Evolutionary conservation across 768 basidiomycete genomes (phyloP).

Genomic region (Boletus sp.): DNA sequence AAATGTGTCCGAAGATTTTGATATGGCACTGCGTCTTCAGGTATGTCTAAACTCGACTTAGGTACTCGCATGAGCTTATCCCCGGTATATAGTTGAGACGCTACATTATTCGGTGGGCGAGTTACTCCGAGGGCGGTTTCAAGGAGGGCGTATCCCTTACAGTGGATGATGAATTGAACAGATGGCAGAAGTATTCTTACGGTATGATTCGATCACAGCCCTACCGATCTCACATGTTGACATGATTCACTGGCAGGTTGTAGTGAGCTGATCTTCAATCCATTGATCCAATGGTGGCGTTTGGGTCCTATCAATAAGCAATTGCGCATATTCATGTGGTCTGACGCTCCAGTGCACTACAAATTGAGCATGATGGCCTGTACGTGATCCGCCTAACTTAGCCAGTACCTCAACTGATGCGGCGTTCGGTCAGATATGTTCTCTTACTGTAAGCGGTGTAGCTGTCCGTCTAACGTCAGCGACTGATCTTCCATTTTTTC

Average conservation of each 20-base stretch:
- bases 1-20: constrained; percentile 69
- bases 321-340: constrained; percentile 77
- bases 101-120: constrained; percentile 58
- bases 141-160: constrained; percentile 95
- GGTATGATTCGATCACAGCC: constrained; percentile 46
- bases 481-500: not conserved
- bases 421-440: constrained; percentile 40
- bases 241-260: constrained; percentile 27
- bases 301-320: constrained; percentile 83
- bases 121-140: constrained; percentile 83
- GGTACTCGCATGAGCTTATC: not conserved
- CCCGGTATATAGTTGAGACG: constrained; percentile 15
- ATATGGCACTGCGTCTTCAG: constrained; percentile 63
- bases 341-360: constrained; percentile 74
- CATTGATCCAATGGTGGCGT: constrained; percentile 72
- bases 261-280: constrained; percentile 77
- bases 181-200: constrained; percentile 91
- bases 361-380: constrained; percentile 65
- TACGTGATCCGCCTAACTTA: constrained; percentile 21
- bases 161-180: constrained; percentile 87
- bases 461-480: constrained; percentile 3
- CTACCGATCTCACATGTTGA: constrained; percentile 25
- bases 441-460: constrained; percentile 44
- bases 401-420: constrained; percentile 5
- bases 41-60: constrained; percentile 6